Evolutionary conservation across 495 filamentous ascomycete species (phyloP).

Genomic region (Pseudoneurospora amorphoporcata): DNA sequence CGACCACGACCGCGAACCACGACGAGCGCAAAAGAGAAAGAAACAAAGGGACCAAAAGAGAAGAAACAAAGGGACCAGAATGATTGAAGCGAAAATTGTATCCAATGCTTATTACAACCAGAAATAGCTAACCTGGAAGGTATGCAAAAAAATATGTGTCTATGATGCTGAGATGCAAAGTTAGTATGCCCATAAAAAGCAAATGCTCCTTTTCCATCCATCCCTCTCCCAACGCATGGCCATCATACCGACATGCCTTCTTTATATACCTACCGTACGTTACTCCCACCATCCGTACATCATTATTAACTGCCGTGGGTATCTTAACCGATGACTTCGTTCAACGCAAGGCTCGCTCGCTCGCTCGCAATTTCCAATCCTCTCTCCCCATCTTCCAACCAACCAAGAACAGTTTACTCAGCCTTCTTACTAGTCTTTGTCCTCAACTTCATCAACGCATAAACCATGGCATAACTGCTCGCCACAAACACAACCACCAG

Average conservation of each 20-base stretch:
- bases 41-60: too few species aligned
- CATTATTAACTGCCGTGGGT: background rate
- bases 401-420: slow-evolving; percentile 4
- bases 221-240: too few species aligned
- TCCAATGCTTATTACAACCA: background rate
- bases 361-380: background rate
- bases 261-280: background rate
- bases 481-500: slow-evolving; percentile 28
- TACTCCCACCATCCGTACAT: background rate
- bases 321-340: background rate
- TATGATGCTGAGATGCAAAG: background rate
- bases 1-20: too few species aligned
- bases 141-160: background rate
- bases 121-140: background rate
- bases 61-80: background rate
- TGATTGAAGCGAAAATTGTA: background rate
- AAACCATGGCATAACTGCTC: slow-evolving; percentile 22
- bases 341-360: background rate
- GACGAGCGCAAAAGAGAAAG: too few species aligned
- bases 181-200: background rate
- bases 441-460: slow-evolving; percentile 20
- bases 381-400: background rate
- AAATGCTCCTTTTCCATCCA: background rate
- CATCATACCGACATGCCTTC: background rate
- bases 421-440: slow-evolving; percentile 24